Conservation (phyloP, 139 green algal genomes). For the Diplosphaera chodatii region DNA sequence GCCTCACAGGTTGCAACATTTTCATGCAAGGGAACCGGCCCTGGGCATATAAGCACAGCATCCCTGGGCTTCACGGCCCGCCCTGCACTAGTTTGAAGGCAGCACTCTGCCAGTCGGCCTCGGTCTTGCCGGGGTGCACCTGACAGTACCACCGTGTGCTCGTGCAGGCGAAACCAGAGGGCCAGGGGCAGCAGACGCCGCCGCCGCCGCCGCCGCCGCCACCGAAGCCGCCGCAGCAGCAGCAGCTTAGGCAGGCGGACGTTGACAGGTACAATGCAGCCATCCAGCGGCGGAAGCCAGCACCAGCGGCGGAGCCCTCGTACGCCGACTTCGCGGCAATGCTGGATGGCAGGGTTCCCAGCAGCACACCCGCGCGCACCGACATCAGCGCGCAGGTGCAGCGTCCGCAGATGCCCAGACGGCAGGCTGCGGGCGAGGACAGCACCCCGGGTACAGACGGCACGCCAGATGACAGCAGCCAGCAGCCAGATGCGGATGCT, state of each 20-base stretch:
- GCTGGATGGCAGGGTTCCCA: neutral
- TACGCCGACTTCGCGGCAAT: constrained; percentile 6
- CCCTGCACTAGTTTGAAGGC: no score
- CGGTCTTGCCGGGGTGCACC: no score
- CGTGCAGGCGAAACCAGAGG: neutral
- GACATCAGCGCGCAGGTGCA: neutral
- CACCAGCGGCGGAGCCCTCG: neutral
- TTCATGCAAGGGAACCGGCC: no score
- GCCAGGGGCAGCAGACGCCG: neutral
- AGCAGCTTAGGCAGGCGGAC: constrained; percentile 2
- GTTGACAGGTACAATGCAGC: neutral
- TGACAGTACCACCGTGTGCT: neutral
- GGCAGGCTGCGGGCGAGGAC: neutral
- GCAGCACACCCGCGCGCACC: neutral
- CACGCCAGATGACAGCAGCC: no score
- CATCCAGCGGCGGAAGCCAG: neutral
- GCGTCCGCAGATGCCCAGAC: neutral
- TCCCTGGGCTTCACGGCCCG: no score
- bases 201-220: no score
- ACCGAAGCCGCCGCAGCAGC: no score
- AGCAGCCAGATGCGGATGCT: no score
- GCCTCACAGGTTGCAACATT: no score
- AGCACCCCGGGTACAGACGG: no score
- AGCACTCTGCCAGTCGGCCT: no score
- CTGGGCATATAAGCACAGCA: no score